Evolutionary conservation across 1,284 basidiomycete genomes (phyloP).

Genomic region (Singerocomus rubriflavus): DNA sequence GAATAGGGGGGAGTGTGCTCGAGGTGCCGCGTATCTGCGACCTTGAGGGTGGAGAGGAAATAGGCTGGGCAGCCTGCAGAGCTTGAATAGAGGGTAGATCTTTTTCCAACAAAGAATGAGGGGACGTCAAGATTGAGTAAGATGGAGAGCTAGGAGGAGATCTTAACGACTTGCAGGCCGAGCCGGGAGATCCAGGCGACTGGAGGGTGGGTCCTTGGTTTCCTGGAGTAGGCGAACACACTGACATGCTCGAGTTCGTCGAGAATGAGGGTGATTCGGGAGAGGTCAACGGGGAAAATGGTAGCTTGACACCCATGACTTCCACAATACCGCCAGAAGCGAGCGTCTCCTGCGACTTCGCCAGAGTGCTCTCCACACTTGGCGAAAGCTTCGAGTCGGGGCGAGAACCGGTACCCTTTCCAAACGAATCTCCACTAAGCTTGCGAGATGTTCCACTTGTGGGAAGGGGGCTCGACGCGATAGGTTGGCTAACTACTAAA

Average conservation of each 20-base stretch:
- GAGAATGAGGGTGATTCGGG: conserved; percentile 35
- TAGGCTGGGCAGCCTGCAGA: conserved; percentile 18
- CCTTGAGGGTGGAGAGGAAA: conserved; percentile 13
- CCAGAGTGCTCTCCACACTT: conserved; percentile 22
- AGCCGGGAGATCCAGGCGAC: conserved; percentile 16
- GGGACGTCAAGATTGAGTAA: conserved; percentile 43
- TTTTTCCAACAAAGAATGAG: conserved; percentile 39
- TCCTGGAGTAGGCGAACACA: conserved; percentile 18
- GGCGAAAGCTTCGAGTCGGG: conserved; percentile 39
- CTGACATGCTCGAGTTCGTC: conserved; percentile 29
- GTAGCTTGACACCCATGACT: conserved; percentile 31
- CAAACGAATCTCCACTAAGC: conserved; percentile 28
- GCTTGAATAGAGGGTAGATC: conserved; percentile 33
- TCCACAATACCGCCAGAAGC: conserved; percentile 21
- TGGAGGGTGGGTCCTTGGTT: conserved; percentile 15
- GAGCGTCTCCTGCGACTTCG: conserved; percentile 25
- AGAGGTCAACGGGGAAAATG: conserved; percentile 30
- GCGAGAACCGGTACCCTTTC: conserved; percentile 27
- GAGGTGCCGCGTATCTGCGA: conserved; percentile 13
- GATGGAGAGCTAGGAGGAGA: conserved; percentile 32
- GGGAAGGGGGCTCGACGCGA: conserved; percentile 25
- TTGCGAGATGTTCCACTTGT: conserved; percentile 24
- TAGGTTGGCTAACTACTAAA: conserved; percentile 9
- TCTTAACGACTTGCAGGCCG: conserved; percentile 16
- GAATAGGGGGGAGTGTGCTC: conserved; percentile 27